Evolutionary conservation across 2,329 filamentous ascomycete genomes (phyloP).

Genomic region (Colletotrichum chlorophyti): DNA sequence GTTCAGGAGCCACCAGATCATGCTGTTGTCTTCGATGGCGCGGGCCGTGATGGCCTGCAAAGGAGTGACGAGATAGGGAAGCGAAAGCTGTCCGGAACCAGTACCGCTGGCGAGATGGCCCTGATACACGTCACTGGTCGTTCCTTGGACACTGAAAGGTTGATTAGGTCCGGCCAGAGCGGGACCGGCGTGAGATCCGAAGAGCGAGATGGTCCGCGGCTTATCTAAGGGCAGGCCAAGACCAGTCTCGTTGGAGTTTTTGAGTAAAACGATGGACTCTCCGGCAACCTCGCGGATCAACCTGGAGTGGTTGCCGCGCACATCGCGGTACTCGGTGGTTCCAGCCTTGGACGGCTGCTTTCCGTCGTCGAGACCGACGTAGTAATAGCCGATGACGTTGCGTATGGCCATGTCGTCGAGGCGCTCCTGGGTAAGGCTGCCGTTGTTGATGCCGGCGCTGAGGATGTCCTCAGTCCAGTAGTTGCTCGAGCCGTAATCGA

Average conservation of each 20-base stretch:
- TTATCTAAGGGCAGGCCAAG: constrained; percentile 65
- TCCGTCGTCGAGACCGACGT: constrained; percentile 60
- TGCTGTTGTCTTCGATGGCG: constrained; percentile 53
- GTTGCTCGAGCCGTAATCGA: constrained; percentile 62
- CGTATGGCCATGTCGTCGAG: constrained; percentile 66
- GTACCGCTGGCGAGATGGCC: constrained; percentile 16
- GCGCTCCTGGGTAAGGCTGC: constrained; percentile 61
- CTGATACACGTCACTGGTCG: constrained; percentile 17
- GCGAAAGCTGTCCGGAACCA: constrained; percentile 16
- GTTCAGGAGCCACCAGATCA: constrained; percentile 33
- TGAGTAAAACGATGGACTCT: constrained; percentile 72
- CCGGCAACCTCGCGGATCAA: constrained; percentile 37
- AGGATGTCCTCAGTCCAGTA: constrained; percentile 54
- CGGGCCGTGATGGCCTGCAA: constrained; percentile 18
- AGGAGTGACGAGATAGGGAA: constrained; percentile 17
- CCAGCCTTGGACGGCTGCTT: constrained; percentile 65
- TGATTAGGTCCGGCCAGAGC: constrained; percentile 12
- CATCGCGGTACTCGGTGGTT: constrained; percentile 45
- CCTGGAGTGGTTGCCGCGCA: constrained; percentile 22
- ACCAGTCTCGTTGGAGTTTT: constrained; percentile 64
- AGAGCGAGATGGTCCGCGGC: constrained; percentile 32
- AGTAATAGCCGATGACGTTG: constrained; percentile 60
- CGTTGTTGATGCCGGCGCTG: constrained; percentile 58
- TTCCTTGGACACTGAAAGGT: constrained; percentile 13
- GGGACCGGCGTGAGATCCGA: constrained; percentile 10